Base-by-base conservation (phyloP, 495 filamentous ascomycete genomes). In the Xylaria acuta region DNA sequence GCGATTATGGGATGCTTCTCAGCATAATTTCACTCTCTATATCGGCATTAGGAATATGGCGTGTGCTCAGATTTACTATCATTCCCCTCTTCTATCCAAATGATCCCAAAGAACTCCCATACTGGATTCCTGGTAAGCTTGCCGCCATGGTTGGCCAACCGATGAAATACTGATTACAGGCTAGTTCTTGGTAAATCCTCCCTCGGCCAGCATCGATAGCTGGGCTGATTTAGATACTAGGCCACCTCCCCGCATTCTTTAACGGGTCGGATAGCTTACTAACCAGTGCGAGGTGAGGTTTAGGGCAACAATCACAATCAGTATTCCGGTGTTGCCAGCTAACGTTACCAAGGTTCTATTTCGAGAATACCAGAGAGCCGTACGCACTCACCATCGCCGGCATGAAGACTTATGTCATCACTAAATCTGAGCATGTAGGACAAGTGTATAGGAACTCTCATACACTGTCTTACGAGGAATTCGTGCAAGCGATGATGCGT, bases 91-190 rank as follows among this genome's bases (percentile, higher is more conserved):
- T 79, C n/a, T 32, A 73, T 51, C 67, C 77, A 5, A 51, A 72
- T 14, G 53, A 74, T 8, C 77, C 77, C 1, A 78, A 76, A 40
- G 69, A 78, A 64, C 27, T 74, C 34, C 77, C 77, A 5, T 79
- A 79, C 41, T 78, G 76, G 77, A 75, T 79, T 51, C 77, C 77
- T 56, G 27, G 64, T 67, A 12, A n/a, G n/a, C n/a, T n/a, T n/a
- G n/a, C n/a, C n/a, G n/a, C n/a, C n/a, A n/a, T n/a, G n/a, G n/a
- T n/a, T n/a, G n/a, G n/a, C n/a, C n/a, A n/a, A n/a, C n/a, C n/a
- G n/a, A n/a, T n/a, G n/a, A n/a, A n/a, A n/a, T n/a, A n/a, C n/a
- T n/a, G n/a, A n/a, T n/a, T n/a, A n/a, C n/a, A n/a, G n/a, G n/a
- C n/a, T n/a, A n/a, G n/a, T n/a, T n/a, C n/a, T n/a, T n/a, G 49